Conservation (phyloP, 306 rosid species). For the Arachis hypogaea region DNA sequence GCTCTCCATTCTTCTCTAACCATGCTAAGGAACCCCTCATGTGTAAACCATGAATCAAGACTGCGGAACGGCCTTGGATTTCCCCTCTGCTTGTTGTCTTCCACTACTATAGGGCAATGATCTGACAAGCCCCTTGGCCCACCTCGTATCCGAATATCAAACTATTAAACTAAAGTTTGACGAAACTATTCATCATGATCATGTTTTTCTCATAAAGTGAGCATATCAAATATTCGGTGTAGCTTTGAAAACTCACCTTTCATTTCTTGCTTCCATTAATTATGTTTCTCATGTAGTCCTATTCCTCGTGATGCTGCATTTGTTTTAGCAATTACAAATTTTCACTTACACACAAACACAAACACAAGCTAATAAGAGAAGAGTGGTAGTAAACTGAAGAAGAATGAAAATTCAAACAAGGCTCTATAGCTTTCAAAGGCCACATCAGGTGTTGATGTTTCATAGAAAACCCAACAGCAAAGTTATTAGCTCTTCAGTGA, state of each 20-base stretch:
- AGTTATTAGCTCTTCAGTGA: conserved; percentile 47
- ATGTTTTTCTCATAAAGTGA: conserved; percentile 46
- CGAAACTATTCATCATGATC: conserved; percentile 44
- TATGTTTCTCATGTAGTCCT: background rate
- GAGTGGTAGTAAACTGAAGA: background rate
- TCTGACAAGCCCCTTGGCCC: no score
- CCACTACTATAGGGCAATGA: no score
- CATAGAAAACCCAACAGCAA: conserved; percentile 41
- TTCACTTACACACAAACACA: conserved; percentile 17
- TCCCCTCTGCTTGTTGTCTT: no score
- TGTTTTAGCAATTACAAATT: conserved; percentile 12
- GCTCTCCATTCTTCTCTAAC: no score
- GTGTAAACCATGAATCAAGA: no score
- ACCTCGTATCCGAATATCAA: background rate
- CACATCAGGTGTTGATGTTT: conserved; percentile 45
- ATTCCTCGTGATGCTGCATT: conserved; percentile 27
- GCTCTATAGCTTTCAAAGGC: conserved; percentile 43
- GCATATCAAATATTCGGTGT: conserved; percentile 31
- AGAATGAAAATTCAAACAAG: conserved; percentile 59
- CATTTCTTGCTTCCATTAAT: conserved; percentile 18
- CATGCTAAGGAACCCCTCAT: no score
- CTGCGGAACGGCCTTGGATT: no score
- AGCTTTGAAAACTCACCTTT: conserved; percentile 34
- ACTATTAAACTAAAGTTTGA: conserved; percentile 23
- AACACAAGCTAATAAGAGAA: conserved; percentile 17